Percentiles rank a stretch among this genome's conserved stretches.
Conservation (phyloP, 2,329 filamentous ascomycete species). For the Colletotrichum cordylinicola region DNA sequence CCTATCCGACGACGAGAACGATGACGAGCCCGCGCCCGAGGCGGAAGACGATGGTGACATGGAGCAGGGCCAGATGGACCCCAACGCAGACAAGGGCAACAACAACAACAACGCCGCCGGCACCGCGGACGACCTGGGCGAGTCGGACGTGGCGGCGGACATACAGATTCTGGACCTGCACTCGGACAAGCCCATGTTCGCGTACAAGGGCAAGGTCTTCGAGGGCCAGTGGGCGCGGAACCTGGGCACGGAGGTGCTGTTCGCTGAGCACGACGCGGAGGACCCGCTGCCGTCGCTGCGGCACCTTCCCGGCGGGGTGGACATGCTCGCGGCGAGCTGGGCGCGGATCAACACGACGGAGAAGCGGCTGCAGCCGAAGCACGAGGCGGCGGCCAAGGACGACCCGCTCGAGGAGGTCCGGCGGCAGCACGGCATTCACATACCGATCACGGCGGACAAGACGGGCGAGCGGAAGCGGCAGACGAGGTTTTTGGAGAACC, state of each 20-base stretch:
- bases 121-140: constrained; percentile 24
- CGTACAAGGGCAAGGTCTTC: constrained; percentile 80
- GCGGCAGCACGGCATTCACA: constrained; percentile 46
- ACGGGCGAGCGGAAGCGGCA: constrained; percentile 54
- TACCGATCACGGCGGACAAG: constrained; percentile 51
- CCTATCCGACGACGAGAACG: constrained; percentile 28
- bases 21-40: constrained; percentile 21
- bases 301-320: constrained; percentile 63
- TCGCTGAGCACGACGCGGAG: constrained; percentile 56
- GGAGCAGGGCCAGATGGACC: constrained; percentile 12
- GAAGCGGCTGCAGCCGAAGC: constrained; percentile 59
- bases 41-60: constrained; percentile 32
- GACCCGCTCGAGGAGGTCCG: constrained; percentile 44
- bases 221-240: constrained; percentile 82
- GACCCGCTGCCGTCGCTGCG: constrained; percentile 51
- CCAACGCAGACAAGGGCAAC: constrained; percentile 20
- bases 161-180: constrained; percentile 88
- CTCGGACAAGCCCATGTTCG: constrained; percentile 75
- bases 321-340: constrained; percentile 74
- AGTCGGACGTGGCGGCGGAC: constrained; percentile 34
- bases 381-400: constrained; percentile 33
- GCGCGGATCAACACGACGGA: constrained; percentile 74
- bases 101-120: not conserved
- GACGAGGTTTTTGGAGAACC: constrained; percentile 66
- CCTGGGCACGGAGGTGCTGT: constrained; percentile 83